Percentiles rank a stretch among this genome's conserved stretches.
These are phyloP conservation scores for Pythium scleroteichum DNA, from an alignment of 352 stramenopile species.

Conservation along the genomic window DNA sequence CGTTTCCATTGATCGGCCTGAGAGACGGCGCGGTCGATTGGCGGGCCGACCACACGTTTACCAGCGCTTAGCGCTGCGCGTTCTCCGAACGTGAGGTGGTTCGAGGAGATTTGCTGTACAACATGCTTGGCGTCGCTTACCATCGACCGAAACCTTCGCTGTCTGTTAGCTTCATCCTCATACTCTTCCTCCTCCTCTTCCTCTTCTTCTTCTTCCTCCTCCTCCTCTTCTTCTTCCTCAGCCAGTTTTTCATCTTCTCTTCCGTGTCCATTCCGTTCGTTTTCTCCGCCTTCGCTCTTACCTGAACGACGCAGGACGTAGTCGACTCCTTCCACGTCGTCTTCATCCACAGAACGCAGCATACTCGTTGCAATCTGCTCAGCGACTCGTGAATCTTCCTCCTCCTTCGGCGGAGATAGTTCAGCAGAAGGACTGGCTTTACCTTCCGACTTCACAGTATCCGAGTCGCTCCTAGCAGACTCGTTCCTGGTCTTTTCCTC, in stretches of 20 bases:
- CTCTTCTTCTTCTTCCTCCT: not conserved
- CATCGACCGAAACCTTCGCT: conserved; percentile 18
- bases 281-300: conserved; percentile 9
- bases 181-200: not conserved
- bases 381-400: no score
- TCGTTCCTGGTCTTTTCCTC: not conserved
- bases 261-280: not conserved
- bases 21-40: conserved; percentile 21
- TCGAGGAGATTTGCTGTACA: conserved; percentile 2
- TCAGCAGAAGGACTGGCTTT: not conserved
- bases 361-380: not conserved
- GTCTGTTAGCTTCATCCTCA: conserved; percentile 3
- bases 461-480: not conserved
- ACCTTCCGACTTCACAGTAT: not conserved
- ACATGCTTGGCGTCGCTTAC: not conserved
- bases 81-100: conserved; percentile 19
- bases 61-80: conserved; percentile 6
- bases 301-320: not conserved
- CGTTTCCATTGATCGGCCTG: conserved; percentile 31
- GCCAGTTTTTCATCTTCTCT: not conserved
- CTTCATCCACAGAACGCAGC: not conserved
- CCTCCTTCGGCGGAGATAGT: no score
- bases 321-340: conserved; percentile 3
- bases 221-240: not conserved
- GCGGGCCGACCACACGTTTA: conserved; percentile 15